These are phyloP conservation scores for Fusarium anguioides DNA, from an alignment of 2,329 filamentous ascomycete species.

Conservation along the genomic window DNA sequence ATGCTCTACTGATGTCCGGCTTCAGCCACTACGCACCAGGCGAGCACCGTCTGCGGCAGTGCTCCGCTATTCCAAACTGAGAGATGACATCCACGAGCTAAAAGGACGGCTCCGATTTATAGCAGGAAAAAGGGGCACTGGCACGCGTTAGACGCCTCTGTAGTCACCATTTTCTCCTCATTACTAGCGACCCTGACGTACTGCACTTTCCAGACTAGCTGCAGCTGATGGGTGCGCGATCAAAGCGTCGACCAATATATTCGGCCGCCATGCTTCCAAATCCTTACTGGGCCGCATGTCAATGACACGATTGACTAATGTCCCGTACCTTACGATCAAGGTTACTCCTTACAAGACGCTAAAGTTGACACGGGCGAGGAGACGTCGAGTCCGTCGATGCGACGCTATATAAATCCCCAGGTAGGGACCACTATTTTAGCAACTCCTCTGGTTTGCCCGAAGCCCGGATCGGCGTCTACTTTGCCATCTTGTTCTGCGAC, in stretches of 20 bases:
- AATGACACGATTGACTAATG: conserved; percentile 15
- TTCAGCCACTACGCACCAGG: background rate
- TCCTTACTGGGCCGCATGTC: conserved; percentile 25
- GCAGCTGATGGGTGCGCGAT: conserved; percentile 8
- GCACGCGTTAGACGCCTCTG: background rate
- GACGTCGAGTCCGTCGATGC: background rate
- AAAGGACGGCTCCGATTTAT: background rate
- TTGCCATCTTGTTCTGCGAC: background rate
- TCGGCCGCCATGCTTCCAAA: conserved; percentile 20
- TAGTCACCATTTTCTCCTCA: background rate
- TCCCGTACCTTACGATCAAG: conserved; percentile 1
- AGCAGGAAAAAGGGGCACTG: conserved; percentile 7
- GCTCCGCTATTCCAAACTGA: background rate
- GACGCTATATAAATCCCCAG: conserved; percentile 23
- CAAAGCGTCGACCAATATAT: conserved; percentile 1
- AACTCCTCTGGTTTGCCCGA: conserved; percentile 14
- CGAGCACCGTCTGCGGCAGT: no score
- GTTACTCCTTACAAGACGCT: background rate
- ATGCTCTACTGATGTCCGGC: background rate
- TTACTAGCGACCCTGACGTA: no score
- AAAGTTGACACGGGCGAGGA: background rate
- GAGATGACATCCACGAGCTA: background rate
- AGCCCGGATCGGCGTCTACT: conserved; percentile 24
- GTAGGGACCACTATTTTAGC: conserved; percentile 8
- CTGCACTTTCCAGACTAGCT: no score